Evolutionary conservation across 768 basidiomycete species (phyloP), one percentile per base, ranked within the genome.

Genomic region (Rhodotorula diobovata): DNA sequence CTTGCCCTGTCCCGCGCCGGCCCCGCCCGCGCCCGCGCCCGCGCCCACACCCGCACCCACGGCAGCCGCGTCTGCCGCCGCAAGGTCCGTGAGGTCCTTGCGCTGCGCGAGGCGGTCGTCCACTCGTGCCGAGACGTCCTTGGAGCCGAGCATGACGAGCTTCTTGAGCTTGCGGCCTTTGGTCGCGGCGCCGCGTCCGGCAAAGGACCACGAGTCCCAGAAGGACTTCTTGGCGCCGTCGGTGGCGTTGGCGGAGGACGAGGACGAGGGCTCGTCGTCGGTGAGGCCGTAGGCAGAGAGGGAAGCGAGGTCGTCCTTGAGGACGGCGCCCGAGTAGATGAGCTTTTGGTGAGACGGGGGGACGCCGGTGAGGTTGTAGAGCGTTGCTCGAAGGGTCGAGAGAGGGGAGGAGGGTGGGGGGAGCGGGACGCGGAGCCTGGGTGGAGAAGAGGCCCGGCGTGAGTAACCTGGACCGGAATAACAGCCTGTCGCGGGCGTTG

Each of bases 281-380:
- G 67, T 50, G 61, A 75, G 74, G 20, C 60, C 58, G 71, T 63
- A 75, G 37, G 74, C 54, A 4, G 74, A 66, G 45, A 75, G 50
- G 6, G 88, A 85, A 15, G 86, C 85, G 68, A 81, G 79, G 79
- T 93, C 88, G 79, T 95, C 91, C 75, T 88, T 89, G 85, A 97
- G 89, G 80, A 96, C 86, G 3, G 91, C 93, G 50, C 95, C 95
- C 57, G 89, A 86, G 81, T 90, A 88, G 73, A 98, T 87, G 77
- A 98, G 85, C 80, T 71, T 68, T 85, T 96, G 91, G 39, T 85
- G 85, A 73, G 84, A 77, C 39, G 81, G 79, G 0, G 88, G 86
- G 21, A 97, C 84, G 64, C 87, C 87, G 5, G 90, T 93, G 77
- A 88, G 86, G 11, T 87, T 84, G 23, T 90, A 88, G 61, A 96